Percentiles rank a stretch among this genome's conserved stretches.
Conservation (phyloP, 208 protist genomes). For the Leishmania gerbilli region DNA sequence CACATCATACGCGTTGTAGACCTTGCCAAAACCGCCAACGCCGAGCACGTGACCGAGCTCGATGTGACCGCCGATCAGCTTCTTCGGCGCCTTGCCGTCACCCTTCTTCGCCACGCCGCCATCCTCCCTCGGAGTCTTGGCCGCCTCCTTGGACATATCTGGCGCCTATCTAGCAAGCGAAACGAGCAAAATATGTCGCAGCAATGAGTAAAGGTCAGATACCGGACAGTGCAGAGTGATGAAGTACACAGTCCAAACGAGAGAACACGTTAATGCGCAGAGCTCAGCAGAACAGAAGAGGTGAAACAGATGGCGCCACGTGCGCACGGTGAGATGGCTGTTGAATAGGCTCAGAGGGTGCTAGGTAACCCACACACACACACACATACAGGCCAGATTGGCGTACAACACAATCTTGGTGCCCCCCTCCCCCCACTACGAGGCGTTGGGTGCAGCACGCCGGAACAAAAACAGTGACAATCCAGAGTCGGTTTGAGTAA, state of each 20-base stretch:
- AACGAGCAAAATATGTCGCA: neutral
- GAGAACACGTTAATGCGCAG: neutral
- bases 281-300: neutral
- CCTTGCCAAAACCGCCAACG: conserved; percentile 87
- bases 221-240: neutral
- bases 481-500: neutral
- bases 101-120: neutral
- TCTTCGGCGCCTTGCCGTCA: conserved; percentile 14
- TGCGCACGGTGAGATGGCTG: neutral
- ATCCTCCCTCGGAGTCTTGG: neutral
- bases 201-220: neutral
- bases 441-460: neutral
- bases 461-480: neutral
- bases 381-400: neutral
- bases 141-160: conserved; percentile 4
- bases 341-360: neutral
- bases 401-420: neutral
- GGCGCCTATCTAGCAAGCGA: neutral
- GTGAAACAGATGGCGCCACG: neutral
- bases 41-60: conserved; percentile 86
- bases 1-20: conserved; percentile 83
- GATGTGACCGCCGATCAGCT: conserved; percentile 67
- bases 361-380: neutral
- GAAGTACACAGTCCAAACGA: neutral
- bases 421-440: neutral